phyloP scores from a whole-genome alignment of 129 eudicot species.

The Chrysanthemum lavandulifolium region DNA sequence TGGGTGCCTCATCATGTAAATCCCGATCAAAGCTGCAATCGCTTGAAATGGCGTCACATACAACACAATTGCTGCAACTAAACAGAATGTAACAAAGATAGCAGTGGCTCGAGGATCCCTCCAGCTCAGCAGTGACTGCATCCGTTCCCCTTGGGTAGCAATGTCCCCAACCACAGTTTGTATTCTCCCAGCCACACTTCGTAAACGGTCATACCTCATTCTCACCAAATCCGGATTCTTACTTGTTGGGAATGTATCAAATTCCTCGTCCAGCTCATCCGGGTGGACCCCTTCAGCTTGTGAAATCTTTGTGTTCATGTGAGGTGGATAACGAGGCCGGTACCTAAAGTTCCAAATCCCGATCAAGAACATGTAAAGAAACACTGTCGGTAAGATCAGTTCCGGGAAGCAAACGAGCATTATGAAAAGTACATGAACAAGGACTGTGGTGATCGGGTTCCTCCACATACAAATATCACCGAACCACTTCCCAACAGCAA shows the following conservation, averaged over 20 bases:
- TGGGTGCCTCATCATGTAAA: constrained; percentile 91
- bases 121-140: constrained; percentile 94
- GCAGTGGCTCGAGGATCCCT: constrained; percentile 94
- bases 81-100: constrained; percentile 73
- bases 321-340: constrained; percentile 93
- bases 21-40: constrained; percentile 72
- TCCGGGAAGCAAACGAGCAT: constrained; percentile 94
- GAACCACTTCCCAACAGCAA: constrained; percentile 80
- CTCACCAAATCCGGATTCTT: constrained; percentile 77
- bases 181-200: constrained; percentile 92
- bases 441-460: constrained; percentile 87
- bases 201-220: constrained; percentile 81
- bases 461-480: constrained; percentile 89
- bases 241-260: constrained; percentile 87
- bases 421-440: constrained; percentile 70
- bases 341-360: constrained; percentile 91
- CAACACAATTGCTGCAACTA: constrained; percentile 70
- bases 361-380: constrained; percentile 92
- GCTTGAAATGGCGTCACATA: constrained; percentile 91
- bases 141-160: constrained; percentile 96
- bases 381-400: constrained; percentile 73
- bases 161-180: constrained; percentile 90
- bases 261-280: constrained; percentile 94
- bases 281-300: constrained; percentile 94
- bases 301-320: constrained; percentile 93